Base-by-base conservation (phyloP, 805 yeast genomes). In the Barnettozyma botsteinii region DNA sequence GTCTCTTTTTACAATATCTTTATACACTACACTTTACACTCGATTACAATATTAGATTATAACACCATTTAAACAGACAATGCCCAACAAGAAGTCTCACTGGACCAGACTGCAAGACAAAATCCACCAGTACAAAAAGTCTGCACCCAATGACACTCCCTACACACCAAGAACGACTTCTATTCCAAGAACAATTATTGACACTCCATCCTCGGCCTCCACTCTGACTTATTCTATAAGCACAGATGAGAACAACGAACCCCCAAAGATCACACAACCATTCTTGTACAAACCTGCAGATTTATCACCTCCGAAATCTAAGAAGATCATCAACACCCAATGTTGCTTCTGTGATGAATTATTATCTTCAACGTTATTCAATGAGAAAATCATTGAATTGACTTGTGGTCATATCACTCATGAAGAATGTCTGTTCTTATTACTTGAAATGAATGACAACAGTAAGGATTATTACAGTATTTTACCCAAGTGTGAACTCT, bases 281-380 rank as follows among this genome's bases (percentile, higher is more conserved):
- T 55, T 40, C 28, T 20, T 37, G 3, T 42, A 45, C 20, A 18
- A 50, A 19, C 30, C 35, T 1, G 19, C 35, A 19, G 14, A 6
- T 15, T 15, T 33, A n/a, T 19, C 35, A n/a, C 41, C 52, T 2
- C 37, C 48, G 18, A 45, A 43, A 13, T 38, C 45, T n/a, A 45
- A 41, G 18, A 52, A 44, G 29, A 45, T 50, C n/a, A 46, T 45
- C 13, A 40, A 49, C 32, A 23, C 35, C 3, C 34, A 40, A 18
- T 72, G 77, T 44, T 68, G 69, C 38, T 63, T 71, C 18, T 72
- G 77, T 48, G 64, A 63, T 2, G 77, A 72, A 38, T 49, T 56
- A 2, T 49, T 70, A 3, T 55, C 63, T 13, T 57, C 66, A 11
- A 67, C 61, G 28, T 51, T 72, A 13, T 51, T 49, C 3, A 42